Base-by-base conservation (phyloP, 345 rosid species). In the Corchorus olitorius region DNA sequence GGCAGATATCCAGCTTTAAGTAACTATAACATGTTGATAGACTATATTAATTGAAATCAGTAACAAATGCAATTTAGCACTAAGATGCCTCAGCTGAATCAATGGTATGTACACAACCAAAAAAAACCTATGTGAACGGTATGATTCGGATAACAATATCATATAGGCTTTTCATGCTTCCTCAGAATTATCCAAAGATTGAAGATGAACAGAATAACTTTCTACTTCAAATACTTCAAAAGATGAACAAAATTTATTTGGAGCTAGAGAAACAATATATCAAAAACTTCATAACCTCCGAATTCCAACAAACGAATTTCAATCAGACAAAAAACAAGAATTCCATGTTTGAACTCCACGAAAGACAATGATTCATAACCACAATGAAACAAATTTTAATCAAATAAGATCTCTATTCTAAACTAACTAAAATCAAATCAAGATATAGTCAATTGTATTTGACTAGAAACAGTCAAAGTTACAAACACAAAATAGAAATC, bases 391-490 rank as follows among this genome's bases (percentile, higher is more conserved):
- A 19, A 69, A 17, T 17, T 41, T 37, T 73, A 74, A 66, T 69
- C 43, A 74, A 55, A 46, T 59, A 43, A 77, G 74, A 84, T 73
- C 81, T 59, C 66, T 55, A 35, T 60, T 53, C 50, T 20, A 72
- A 70, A 59, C 4, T 6, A 16, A 71, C 34, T 50, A 62, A 61
- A 79, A 71, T 19, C 48, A 64, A 72, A 75, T 65, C 41, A 46
- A 74, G 54, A 15, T 22, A 27, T 17, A 61, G 35, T 34, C 61
- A 62, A 61, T 22, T 62, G 46, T 15, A 49, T 65, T 13, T 73
- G 45, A 65, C 5, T 37, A 19, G 4, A 12, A 66, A 35, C 14
- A 33, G n/a, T 52, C 67, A 6, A 50, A 22, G 61, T 15, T 39
- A 3, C 68, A 12, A 10, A 55, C 37, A 54, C 35, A 43, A 74